These are phyloP conservation scores for Psilocybe tampanensis DNA, from an alignment of 768 basidiomycete species.

Conservation along the genomic window DNA sequence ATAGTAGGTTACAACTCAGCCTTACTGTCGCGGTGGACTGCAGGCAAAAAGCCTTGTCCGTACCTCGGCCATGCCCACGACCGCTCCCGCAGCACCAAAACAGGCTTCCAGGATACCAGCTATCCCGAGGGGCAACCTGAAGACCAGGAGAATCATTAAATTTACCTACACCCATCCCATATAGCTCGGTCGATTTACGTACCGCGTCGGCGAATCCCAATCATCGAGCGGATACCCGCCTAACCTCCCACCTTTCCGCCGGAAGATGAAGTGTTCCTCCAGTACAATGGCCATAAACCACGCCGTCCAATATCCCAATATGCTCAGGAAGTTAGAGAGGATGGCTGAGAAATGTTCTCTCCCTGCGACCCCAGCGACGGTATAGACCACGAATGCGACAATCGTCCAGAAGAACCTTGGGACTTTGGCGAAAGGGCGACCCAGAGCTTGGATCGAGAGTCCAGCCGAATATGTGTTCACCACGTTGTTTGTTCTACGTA, in stretches of 20 bases:
- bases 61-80: conserved; percentile 20
- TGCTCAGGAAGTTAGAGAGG: conserved; percentile 17
- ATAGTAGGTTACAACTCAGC: background rate
- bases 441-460: conserved; percentile 16
- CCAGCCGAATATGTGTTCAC: conserved; percentile 19
- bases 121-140: conserved; percentile 15
- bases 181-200: background rate
- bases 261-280: conserved; percentile 19
- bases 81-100: conserved; percentile 18
- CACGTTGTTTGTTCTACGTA: conserved; percentile 16
- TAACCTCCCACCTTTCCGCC: conserved; percentile 13
- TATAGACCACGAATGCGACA: conserved; percentile 16
- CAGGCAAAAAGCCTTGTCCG: background rate
- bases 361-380: conserved; percentile 16
- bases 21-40: too few relatives aligned
- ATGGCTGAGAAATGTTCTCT: conserved; percentile 16
- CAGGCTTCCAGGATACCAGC: conserved; percentile 14
- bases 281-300: too few relatives aligned
- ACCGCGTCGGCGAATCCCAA: conserved; percentile 17
- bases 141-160: background rate
- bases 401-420: conserved; percentile 20
- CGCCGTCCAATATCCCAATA: conserved; percentile 17
- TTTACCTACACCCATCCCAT: background rate
- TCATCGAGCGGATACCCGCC: too few relatives aligned
- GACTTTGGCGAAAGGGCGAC: conserved; percentile 15